These are phyloP conservation scores for Plasmodium inui DNA, from an alignment of 169 alveolate genomes.

Conservation along the genomic window DNA sequence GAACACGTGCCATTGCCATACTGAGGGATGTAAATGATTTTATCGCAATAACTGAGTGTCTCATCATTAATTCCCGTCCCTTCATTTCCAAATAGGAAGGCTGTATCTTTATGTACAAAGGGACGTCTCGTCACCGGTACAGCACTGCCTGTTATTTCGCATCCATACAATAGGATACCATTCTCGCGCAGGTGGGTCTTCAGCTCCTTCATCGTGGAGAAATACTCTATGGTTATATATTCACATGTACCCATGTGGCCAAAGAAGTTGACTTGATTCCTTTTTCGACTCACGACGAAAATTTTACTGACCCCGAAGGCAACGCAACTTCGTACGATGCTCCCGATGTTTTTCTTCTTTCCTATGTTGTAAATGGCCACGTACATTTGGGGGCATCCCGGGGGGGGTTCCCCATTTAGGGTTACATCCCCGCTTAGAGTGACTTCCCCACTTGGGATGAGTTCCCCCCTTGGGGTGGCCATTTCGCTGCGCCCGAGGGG, in stretches of 20 bases:
- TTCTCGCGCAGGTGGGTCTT: slow-evolving; percentile 76
- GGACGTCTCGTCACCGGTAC: slow-evolving; percentile 81
- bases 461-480: background rate
- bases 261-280: slow-evolving; percentile 73
- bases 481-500: background rate
- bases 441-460: background rate
- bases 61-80: slow-evolving; percentile 91
- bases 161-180: slow-evolving; percentile 86
- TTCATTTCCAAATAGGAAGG: slow-evolving; percentile 93
- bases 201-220: slow-evolving; percentile 60
- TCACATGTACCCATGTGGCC: slow-evolving; percentile 81
- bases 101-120: slow-evolving; percentile 87
- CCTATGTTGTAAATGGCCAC: slow-evolving; percentile 78
- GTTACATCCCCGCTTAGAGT: background rate
- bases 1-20: slow-evolving; percentile 91
- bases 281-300: slow-evolving; percentile 78
- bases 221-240: slow-evolving; percentile 69
- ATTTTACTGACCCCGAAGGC: slow-evolving; percentile 81
- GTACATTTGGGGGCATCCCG: slow-evolving; percentile 42
- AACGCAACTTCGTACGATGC: slow-evolving; percentile 79
- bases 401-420: background rate
- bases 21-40: slow-evolving; percentile 91
- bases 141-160: slow-evolving; percentile 88
- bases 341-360: slow-evolving; percentile 79
- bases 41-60: slow-evolving; percentile 89